A percentile compares a stretch with the other conserved stretches of the same genome.
Conservation (phyloP, 768 basidiomycete species). For the Crepidotus variabilis region DNA sequence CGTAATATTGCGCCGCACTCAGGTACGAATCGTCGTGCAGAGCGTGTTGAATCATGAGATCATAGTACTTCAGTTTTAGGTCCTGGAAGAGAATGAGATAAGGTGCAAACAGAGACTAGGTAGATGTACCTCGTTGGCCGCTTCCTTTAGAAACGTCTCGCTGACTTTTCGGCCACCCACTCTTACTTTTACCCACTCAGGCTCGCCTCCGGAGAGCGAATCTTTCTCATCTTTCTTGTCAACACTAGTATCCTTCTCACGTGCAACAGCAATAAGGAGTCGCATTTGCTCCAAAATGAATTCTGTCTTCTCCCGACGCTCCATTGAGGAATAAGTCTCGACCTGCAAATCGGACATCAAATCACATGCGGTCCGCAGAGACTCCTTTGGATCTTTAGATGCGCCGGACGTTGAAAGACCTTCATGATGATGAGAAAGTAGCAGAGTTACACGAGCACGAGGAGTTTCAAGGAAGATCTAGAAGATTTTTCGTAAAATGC, state of each 20-base stretch:
- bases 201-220: conserved; percentile 65
- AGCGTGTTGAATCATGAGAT: conserved; percentile 94
- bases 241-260: conserved; percentile 69
- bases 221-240: conserved; percentile 61
- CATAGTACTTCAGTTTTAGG: conserved; percentile 93
- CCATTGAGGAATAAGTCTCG: conserved; percentile 99
- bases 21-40: conserved; percentile 82
- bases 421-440: conserved; percentile 86
- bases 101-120: background rate
- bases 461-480: conserved; percentile 97
- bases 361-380: conserved; percentile 84
- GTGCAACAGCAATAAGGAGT: conserved; percentile 72
- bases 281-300: conserved; percentile 99
- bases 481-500: background rate
- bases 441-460: conserved; percentile 88
- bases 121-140: conserved; percentile 74
- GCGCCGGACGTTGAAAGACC: conserved; percentile 45
- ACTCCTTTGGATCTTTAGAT: conserved; percentile 55
- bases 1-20: conserved; percentile 91
- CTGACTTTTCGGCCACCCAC: conserved; percentile 94
- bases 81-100: conserved; percentile 47
- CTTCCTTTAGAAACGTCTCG: conserved; percentile 85
- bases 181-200: conserved; percentile 90
- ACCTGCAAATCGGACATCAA: conserved; percentile 93
- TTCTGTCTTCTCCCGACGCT: conserved; percentile 95